Conservation (phyloP, 2,329 filamentous ascomycete genomes). For the Chrysosporium queenslandicum region DNA sequence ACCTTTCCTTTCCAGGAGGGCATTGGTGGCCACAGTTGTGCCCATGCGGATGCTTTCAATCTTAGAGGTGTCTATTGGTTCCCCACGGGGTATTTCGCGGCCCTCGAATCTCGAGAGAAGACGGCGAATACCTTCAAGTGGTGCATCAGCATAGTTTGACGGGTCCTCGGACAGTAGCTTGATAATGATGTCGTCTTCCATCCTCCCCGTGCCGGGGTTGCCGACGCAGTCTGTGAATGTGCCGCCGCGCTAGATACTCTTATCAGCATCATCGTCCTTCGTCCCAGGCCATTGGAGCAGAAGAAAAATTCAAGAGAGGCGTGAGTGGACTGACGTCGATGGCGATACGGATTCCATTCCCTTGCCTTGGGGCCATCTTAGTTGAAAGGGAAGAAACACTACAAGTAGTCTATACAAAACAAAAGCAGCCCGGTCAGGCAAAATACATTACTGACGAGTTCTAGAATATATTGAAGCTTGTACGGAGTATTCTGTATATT, state of each 20-base stretch:
- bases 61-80: conserved; percentile 66
- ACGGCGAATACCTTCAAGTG: conserved; percentile 79
- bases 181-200: conserved; percentile 67
- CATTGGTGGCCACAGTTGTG: conserved; percentile 89
- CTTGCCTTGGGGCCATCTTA: conserved; percentile 13
- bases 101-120: conserved; percentile 69
- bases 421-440: too few relatives aligned
- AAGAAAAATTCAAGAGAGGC: not conserved
- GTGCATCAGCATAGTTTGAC: conserved; percentile 80
- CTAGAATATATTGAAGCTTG: too few relatives aligned
- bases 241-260: conserved; percentile 55
- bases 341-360: conserved; percentile 28
- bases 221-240: conserved; percentile 91
- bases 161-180: conserved; percentile 87
- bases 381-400: too few relatives aligned
- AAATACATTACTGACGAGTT: too few relatives aligned
- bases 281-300: conserved; percentile 5
- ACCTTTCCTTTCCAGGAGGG: conserved; percentile 78
- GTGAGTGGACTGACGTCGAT: conserved; percentile 26
- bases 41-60: conserved; percentile 95
- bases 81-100: conserved; percentile 66
- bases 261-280: conserved; percentile 1
- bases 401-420: too few relatives aligned
- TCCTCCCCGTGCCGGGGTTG: conserved; percentile 58
- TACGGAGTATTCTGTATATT: too few relatives aligned